Percentiles rank a stretch among this genome's conserved stretches.
Evolutionary conservation across 2,329 filamentous ascomycete genomes (phyloP).

Genomic region (Ophiostoma angusticollis): DNA sequence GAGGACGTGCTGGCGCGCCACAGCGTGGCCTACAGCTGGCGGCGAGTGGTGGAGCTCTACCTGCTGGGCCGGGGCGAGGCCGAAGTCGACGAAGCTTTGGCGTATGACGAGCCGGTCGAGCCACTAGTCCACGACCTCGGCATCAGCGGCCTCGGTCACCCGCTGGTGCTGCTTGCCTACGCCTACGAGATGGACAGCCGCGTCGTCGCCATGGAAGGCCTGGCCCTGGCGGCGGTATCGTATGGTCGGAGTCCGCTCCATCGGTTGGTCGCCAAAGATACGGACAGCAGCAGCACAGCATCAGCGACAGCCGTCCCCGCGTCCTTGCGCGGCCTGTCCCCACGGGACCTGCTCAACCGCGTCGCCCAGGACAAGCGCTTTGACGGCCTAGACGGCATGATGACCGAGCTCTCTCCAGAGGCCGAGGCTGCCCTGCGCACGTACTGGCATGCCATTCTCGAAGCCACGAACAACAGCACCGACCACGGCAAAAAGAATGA

Average conservation of each 20-base stretch:
- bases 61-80: slow-evolving; percentile 42
- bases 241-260: slow-evolving; percentile 42
- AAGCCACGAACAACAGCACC: too few relatives aligned
- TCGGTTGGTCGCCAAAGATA: slow-evolving; percentile 58
- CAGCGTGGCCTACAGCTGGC: slow-evolving; percentile 70
- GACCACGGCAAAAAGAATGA: slow-evolving; percentile 44
- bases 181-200: slow-evolving; percentile 78
- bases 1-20: slow-evolving; percentile 72
- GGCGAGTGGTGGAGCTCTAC: slow-evolving; percentile 60
- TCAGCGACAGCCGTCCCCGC: slow-evolving; percentile 46
- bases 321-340: slow-evolving; percentile 35
- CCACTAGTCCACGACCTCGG: slow-evolving; percentile 31
- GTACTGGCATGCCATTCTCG: slow-evolving; percentile 89
- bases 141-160: slow-evolving; percentile 53
- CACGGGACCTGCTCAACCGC: slow-evolving; percentile 57
- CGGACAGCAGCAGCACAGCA: too few relatives aligned
- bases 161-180: slow-evolving; percentile 90
- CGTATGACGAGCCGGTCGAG: slow-evolving; percentile 5
- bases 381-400: slow-evolving; percentile 41
- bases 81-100: slow-evolving; percentile 1
- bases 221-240: slow-evolving; percentile 51
- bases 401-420: slow-evolving; percentile 31
- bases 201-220: slow-evolving; percentile 78
- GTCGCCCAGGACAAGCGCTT: slow-evolving; percentile 59
- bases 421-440: slow-evolving; percentile 57